Evolutionary conservation across 306 rosid species (phyloP).

Genomic region (Boehmeria nivea): DNA sequence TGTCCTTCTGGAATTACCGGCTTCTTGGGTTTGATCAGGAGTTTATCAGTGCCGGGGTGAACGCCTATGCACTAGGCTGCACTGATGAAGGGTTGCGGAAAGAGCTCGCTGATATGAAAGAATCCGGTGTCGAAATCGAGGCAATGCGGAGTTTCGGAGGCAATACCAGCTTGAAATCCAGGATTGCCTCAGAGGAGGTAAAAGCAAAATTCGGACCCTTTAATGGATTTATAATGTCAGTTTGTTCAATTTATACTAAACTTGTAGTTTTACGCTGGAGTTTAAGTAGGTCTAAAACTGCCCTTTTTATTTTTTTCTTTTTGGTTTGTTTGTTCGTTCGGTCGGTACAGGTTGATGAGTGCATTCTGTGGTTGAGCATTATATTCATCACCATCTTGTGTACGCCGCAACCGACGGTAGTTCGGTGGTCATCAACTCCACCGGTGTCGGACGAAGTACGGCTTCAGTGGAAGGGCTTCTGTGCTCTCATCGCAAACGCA

Average conservation of each 20-base stretch:
- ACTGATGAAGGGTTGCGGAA: constrained; percentile 87
- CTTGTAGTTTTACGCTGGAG: too few relatives aligned
- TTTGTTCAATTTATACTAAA: background rate
- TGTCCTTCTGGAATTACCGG: constrained; percentile 8
- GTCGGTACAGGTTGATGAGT: constrained; percentile 69
- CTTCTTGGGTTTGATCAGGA: constrained; percentile 46
- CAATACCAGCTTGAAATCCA: constrained; percentile 78
- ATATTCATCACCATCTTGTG: constrained; percentile 90
- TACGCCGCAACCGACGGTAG: constrained; percentile 92
- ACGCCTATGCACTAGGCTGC: constrained; percentile 97
- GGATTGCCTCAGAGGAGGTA: constrained; percentile 74
- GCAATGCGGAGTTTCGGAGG: constrained; percentile 78
- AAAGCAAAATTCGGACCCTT: background rate
- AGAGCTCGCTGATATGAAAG: constrained; percentile 75
- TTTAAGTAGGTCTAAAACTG: too few relatives aligned
- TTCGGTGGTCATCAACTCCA: constrained; percentile 91
- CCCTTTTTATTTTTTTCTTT: constrained; percentile 11
- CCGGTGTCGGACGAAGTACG: constrained; percentile 82
- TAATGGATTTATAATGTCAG: too few relatives aligned
- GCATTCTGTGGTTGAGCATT: constrained; percentile 93
- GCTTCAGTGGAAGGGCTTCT: constrained; percentile 97
- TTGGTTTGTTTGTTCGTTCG: background rate
- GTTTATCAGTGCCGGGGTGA: constrained; percentile 93
- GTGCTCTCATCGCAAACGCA: constrained; percentile 94
- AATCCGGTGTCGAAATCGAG: constrained; percentile 70